Percentiles rank a stretch among this genome's conserved stretches.
phyloP scores from a whole-genome alignment of 176 grass and related monocot genomes.

The Luzula sylvatica region DNA sequence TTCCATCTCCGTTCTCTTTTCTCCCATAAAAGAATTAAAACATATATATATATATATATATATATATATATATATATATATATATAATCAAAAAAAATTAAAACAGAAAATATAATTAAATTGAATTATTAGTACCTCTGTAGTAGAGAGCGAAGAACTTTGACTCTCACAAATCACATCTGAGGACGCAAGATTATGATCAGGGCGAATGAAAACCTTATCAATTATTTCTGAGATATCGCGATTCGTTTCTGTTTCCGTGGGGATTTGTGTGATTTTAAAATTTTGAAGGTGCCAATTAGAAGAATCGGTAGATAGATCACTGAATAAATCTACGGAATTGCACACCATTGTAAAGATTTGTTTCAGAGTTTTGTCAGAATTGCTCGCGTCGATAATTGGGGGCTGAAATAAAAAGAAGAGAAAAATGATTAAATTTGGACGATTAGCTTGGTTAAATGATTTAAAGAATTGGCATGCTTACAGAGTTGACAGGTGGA shows the following conservation, averaged over 20 bases:
- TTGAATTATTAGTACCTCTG: conserved; percentile 12
- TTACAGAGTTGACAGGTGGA: conserved; percentile 48
- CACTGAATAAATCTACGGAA: conserved; percentile 65
- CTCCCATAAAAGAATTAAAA: conserved; percentile 14
- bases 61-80: no score
- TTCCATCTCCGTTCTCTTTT: conserved; percentile 26
- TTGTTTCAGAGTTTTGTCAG: conserved; percentile 15
- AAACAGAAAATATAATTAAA: conserved; percentile 2
- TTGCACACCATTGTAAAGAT: conserved; percentile 38
- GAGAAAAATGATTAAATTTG: conserved; percentile 2
- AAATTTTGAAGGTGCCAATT: conserved; percentile 39
- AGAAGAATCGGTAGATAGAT: conserved; percentile 58
- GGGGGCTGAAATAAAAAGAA: conserved; percentile 42
- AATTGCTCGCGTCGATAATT: conserved; percentile 24
- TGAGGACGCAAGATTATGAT: conserved; percentile 28
- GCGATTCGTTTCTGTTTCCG: conserved; percentile 42
- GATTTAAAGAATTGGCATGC: conserved; percentile 16
- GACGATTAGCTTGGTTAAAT: background rate
- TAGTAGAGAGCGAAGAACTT: background rate
- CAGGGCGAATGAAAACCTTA: conserved; percentile 52
- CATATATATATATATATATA: no score
- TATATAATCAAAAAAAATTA: conserved; percentile 29
- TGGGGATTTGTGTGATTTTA: conserved; percentile 30
- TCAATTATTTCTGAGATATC: conserved; percentile 25
- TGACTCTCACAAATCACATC: conserved; percentile 37